Base-by-base conservation (phyloP, 805 yeast genomes). In the Candida succiphila region DNA sequence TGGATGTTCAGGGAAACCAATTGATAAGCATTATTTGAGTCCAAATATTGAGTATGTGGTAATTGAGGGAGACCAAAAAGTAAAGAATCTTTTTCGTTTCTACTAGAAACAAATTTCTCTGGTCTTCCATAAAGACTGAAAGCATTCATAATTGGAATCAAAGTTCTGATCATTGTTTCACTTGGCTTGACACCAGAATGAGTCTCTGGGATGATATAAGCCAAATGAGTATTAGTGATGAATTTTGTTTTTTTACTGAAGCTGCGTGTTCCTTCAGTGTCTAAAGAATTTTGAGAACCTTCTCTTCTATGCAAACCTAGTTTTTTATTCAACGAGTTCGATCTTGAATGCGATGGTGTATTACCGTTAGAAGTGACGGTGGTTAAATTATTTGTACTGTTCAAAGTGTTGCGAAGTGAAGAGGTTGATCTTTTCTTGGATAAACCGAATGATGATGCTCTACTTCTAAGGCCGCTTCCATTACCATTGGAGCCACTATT, bases 91-190 rank as follows among this genome's bases (percentile, higher is more conserved):
- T 60, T 54, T 43, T 77, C 72, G 13, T 57, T 59, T 52, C 78
- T 76, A 43, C 70, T 69, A 16, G 84, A 71, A 36, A 66, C 61
- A 41, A 82, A 65, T 42, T 66, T 74, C 28, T 63, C 60, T 1
- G 94, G 92, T 43, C 92, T 65, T 7, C 94, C 94, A 46, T 82
- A 82, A 30, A 82, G 52, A 47, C 67, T 70, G 56, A 80, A 82
- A 4, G 79, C 64, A 50, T 82, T 84, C 61, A 78, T 69, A 15
- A 80, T 62, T 30, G 86, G 89, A 22, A 82, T 65, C 39, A 78
- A 60, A 46, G 75, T 66, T 38, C 94, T 60, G 29, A 82, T 70
- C 74, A 80, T 75, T 13, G 82, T 82, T 49, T 82, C 92, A 31
- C 74, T 68, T 14, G 78, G 76, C 30, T 71, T 66, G 20, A 82